Base-by-base conservation (phyloP, 257 asterid species). In the Lycium barbarum region DNA sequence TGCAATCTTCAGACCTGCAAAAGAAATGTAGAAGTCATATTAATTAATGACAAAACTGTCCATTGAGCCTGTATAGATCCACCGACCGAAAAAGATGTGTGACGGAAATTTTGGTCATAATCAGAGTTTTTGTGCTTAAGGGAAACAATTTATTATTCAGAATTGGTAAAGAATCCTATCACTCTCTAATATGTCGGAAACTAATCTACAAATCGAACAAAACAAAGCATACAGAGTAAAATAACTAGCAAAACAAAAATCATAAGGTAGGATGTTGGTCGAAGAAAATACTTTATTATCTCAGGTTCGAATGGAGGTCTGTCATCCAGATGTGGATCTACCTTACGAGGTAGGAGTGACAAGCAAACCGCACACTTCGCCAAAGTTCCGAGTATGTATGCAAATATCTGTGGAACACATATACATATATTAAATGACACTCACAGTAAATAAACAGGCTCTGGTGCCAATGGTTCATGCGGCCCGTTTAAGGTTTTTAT, bases 1-100 rank as follows among this genome's bases (percentile, higher is more conserved):
- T 96, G 97, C 84, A 96, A 90, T 86, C 96, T 91, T 92, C 94
- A 86, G 58, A 94, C 94, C 99, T 94, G 89, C 68, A 43, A 66
- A 72, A 18, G 22, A 22, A 62, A 38, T 83, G 68, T 67, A 49
- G 81, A 45, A 51, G 63, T 26, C 40, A 49, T 76, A 4, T 6
- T 51, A 26, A 13, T 80, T 26, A 36, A 76, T 11, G 14, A 38
- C 33, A 2, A 40, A 70, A 17, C 79, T 40, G 26, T 40, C 51
- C 51, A 68, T 40, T 14, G 45, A 35, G 51, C 17, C 74, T 35
- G 49, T 68, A 36, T 7, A 47, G 20, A 73, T 20, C 59, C 81
- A 73, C 81, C 22, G 20, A 73, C 81, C 38, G 14, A 73, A 20
- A 73, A 10, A 73, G 20, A 20, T 47, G 81, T 7, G 3, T 20